A percentile compares a stretch with the other conserved stretches of the same genome.
phyloP scores from a whole-genome alignment of 75 land plant genomes.

The Pinus albicaulis region DNA sequence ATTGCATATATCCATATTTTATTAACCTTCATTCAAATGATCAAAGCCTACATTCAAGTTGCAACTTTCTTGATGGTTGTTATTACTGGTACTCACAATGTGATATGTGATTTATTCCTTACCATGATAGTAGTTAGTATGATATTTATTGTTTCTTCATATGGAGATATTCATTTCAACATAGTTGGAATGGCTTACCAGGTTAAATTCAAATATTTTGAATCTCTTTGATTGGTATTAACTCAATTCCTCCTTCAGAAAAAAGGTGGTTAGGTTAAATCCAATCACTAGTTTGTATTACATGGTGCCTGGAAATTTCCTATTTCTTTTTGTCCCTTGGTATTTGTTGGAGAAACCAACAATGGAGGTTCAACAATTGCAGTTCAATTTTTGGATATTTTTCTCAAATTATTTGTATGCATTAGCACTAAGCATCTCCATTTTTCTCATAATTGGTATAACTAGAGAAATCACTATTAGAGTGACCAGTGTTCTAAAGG shows the following conservation, averaged over 20 bases:
- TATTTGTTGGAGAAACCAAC: slow-evolving; percentile 70
- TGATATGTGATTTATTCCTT: slow-evolving; percentile 75
- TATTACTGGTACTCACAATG: too few relatives aligned
- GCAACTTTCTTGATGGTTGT: too few relatives aligned
- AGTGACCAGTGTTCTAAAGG: slow-evolving; percentile 88
- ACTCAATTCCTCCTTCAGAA: slow-evolving; percentile 93
- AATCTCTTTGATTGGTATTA: slow-evolving; percentile 90
- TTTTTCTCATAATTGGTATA: slow-evolving; percentile 80
- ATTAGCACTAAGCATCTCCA: slow-evolving; percentile 76
- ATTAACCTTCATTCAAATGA: slow-evolving; percentile 96
- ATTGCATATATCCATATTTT: slow-evolving; percentile 91
- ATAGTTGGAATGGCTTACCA: slow-evolving; percentile 80
- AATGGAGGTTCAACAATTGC: slow-evolving; percentile 65
- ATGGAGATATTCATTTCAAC: slow-evolving; percentile 95
- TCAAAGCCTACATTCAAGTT: slow-evolving; percentile 95
- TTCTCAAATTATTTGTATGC: slow-evolving; percentile 86
- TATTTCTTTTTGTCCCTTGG: slow-evolving; percentile 85
- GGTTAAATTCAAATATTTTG: slow-evolving; percentile 81
- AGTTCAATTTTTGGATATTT: slow-evolving; percentile 87
- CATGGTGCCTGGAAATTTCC: slow-evolving; percentile 91
- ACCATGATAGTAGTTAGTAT: slow-evolving; percentile 94
- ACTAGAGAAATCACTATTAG: slow-evolving; percentile 85
- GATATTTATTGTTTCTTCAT: slow-evolving; percentile 79
- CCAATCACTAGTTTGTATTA: slow-evolving; percentile 91
- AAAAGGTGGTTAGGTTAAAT: slow-evolving; percentile 83